Percentiles rank a stretch among this genome's conserved stretches.
These are phyloP conservation scores for Termitomyces sp. DNA, from an alignment of 1,284 basidiomycete genomes.

Conservation along the genomic window DNA sequence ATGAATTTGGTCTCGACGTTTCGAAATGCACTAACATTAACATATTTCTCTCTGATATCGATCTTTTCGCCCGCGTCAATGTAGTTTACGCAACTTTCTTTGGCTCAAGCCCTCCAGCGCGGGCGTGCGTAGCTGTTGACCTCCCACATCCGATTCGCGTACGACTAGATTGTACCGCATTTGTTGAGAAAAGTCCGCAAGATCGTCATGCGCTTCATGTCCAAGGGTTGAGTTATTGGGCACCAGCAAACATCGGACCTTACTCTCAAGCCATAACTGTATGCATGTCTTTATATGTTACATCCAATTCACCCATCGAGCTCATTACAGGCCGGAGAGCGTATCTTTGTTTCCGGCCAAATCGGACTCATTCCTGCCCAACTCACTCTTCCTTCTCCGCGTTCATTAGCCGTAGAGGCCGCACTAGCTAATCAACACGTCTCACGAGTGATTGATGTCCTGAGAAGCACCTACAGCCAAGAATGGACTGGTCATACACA, in stretches of 20 bases:
- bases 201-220: constrained; percentile 84
- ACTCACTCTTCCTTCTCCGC: constrained; percentile 62
- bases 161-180: constrained; percentile 76
- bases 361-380: constrained; percentile 84
- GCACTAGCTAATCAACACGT: constrained; percentile 83
- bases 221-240: constrained; percentile 96
- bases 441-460: constrained; percentile 56
- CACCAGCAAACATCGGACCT: constrained; percentile 97
- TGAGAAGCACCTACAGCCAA: constrained; percentile 49
- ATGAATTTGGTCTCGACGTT: constrained; percentile 42
- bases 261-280: constrained; percentile 92
- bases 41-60: constrained; percentile 80
- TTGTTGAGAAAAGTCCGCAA: constrained; percentile 30
- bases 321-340: constrained; percentile 54
- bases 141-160: constrained; percentile 57
- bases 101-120: constrained; percentile 86
- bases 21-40: constrained; percentile 76
- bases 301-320: neutral
- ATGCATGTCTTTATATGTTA: constrained; percentile 6
- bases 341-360: constrained; percentile 89
- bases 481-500: constrained; percentile 64
- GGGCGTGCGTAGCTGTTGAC: constrained; percentile 85
- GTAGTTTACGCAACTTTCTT: constrained; percentile 77
- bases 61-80: constrained; percentile 73
- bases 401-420: constrained; percentile 56